Evolutionary conservation across 495 filamentous ascomycete genomes (phyloP).

Genomic region (Penicillium alfredii): DNA sequence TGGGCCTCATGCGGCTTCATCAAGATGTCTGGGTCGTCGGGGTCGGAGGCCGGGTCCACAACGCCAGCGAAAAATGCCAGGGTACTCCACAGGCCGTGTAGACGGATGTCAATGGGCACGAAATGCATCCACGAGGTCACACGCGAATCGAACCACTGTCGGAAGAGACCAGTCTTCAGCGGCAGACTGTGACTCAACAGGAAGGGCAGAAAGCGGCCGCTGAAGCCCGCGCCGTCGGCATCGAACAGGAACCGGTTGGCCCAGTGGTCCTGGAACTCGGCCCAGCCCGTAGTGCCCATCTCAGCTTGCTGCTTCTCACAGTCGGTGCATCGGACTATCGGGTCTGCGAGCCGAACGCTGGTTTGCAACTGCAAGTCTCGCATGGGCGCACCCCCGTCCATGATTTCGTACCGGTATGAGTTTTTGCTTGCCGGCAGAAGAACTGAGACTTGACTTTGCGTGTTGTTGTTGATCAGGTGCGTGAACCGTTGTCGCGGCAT

Average conservation of each 20-base stretch:
- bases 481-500: slow-evolving; percentile 54
- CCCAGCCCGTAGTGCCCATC: slow-evolving; percentile 35
- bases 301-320: slow-evolving; percentile 49
- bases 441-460: slow-evolving; percentile 35
- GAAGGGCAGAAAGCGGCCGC: slow-evolving; percentile 57
- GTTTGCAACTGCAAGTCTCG: slow-evolving; percentile 24
- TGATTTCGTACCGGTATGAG: slow-evolving; percentile 35
- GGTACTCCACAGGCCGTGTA: slow-evolving; percentile 58
- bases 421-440: slow-evolving; percentile 29
- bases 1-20: slow-evolving; percentile 41
- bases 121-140: slow-evolving; percentile 73
- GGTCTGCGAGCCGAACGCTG: slow-evolving; percentile 44
- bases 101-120: slow-evolving; percentile 65
- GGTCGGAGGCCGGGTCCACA: slow-evolving; percentile 4
- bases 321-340: slow-evolving; percentile 52
- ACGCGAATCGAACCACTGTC: slow-evolving; percentile 69
- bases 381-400: slow-evolving; percentile 27
- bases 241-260: slow-evolving; percentile 63
- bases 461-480: slow-evolving; percentile 50
- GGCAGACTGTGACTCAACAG: slow-evolving; percentile 56
- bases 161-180: slow-evolving; percentile 59
- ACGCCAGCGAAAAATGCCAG: slow-evolving; percentile 57
- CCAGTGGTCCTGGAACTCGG: slow-evolving; percentile 56
- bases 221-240: slow-evolving; percentile 62
- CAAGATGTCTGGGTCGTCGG: slow-evolving; percentile 7